phyloP scores from a whole-genome alignment of 2,329 filamentous ascomycete species.

The Ceratocystis albifundus region DNA sequence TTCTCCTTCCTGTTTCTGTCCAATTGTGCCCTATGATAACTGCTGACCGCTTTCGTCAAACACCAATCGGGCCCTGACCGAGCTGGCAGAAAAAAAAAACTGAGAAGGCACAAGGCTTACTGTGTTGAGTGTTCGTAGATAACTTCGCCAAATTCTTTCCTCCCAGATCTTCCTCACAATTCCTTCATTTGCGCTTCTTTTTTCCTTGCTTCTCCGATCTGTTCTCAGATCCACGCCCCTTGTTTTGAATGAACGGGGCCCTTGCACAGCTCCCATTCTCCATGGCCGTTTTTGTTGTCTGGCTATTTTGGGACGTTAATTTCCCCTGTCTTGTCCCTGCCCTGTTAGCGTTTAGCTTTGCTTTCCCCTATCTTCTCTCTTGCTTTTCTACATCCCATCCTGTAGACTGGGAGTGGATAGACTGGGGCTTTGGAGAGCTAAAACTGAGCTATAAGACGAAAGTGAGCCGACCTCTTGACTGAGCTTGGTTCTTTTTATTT shows the following conservation, averaged over 20 bases:
- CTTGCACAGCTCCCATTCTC: slow-evolving; percentile 9
- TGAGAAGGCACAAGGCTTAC: neutral
- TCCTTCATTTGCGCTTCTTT: neutral
- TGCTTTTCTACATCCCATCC: neutral
- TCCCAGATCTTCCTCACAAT: neutral
- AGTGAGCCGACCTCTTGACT: slow-evolving; percentile 6
- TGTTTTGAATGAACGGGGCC: slow-evolving; percentile 10
- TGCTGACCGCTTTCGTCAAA: neutral
- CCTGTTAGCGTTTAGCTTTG: slow-evolving; percentile 1
- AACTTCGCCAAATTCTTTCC: neutral
- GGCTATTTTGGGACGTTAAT: slow-evolving; percentile 12
- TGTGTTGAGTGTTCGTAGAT: neutral
- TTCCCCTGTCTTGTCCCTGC: slow-evolving; percentile 10
- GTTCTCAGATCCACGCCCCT: slow-evolving; percentile 9
- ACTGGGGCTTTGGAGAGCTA: slow-evolving; percentile 2
- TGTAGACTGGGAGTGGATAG: neutral
- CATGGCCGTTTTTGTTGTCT: slow-evolving; percentile 1
- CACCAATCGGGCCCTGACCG: neutral
- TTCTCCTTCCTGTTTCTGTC: neutral
- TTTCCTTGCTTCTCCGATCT: neutral
- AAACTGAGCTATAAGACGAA: slow-evolving; percentile 15
- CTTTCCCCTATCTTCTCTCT: slow-evolving; percentile 1
- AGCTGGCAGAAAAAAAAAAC: neutral
- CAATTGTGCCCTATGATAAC: neutral
- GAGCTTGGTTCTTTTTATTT: neutral